These are phyloP conservation scores for Candida ascalaphidarum DNA, from an alignment of 805 yeast species.

Conservation along the genomic window DNA sequence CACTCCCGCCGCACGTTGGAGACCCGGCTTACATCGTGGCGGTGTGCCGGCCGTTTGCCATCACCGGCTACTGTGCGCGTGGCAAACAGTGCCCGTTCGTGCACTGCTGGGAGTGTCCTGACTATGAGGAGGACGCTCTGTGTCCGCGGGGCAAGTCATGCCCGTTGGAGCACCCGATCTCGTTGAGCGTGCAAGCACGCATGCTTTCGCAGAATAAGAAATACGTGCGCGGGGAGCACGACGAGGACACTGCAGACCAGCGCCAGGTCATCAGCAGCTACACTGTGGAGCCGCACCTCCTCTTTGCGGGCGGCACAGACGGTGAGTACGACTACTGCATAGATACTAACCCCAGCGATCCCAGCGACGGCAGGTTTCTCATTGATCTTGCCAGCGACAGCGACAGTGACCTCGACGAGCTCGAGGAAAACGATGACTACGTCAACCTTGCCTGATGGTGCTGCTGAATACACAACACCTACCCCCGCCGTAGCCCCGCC, in stretches of 20 bases:
- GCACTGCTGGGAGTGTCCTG: slow-evolving; percentile 65
- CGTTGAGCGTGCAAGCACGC: slow-evolving; percentile 16
- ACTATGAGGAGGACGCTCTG: slow-evolving; percentile 49
- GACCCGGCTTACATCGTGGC: slow-evolving; percentile 29
- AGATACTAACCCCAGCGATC: slow-evolving; percentile 7
- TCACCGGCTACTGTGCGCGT: slow-evolving; percentile 58
- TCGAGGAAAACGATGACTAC: slow-evolving; percentile 16
- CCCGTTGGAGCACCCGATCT: slow-evolving; percentile 38
- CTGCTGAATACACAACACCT: too few relatives aligned
- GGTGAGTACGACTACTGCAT: slow-evolving; percentile 18
- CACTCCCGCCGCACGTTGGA: slow-evolving; percentile 39
- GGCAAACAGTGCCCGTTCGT: slow-evolving; percentile 50
- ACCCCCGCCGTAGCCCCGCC: too few relatives aligned
- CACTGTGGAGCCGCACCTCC: slow-evolving; percentile 20
- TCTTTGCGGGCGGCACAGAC: slow-evolving; percentile 11
- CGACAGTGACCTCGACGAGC: slow-evolving; percentile 9
- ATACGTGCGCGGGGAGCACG: slow-evolving; percentile 9
- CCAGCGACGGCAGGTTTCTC: slow-evolving; percentile 6
- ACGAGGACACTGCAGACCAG: slow-evolving; percentile 1
- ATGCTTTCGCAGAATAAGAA: slow-evolving; percentile 11
- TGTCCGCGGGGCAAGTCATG: slow-evolving; percentile 51
- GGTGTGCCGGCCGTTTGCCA: slow-evolving; percentile 60
- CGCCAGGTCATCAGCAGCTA: slow-evolving; percentile 18
- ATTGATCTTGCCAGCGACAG: slow-evolving; percentile 8
- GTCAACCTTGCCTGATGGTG: slow-evolving; percentile 12